Conservation (phyloP, 495 filamentous ascomycete species). For the Aspergillus olivimuriae region DNA sequence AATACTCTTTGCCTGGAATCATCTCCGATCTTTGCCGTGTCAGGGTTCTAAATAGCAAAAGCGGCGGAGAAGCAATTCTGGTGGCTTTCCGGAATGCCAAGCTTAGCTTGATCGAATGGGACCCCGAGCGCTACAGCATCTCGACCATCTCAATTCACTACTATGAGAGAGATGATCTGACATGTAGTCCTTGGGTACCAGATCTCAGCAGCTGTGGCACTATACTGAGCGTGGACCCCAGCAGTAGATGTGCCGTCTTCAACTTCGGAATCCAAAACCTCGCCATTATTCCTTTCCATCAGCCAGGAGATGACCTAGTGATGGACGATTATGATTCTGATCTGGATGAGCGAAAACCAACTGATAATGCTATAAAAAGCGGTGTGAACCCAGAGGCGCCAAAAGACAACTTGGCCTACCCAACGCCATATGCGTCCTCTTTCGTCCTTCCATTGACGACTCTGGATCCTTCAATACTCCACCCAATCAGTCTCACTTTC, state of each 20-base stretch:
- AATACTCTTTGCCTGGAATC: slow-evolving; percentile 76
- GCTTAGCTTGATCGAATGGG: slow-evolving; percentile 90
- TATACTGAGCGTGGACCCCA: slow-evolving; percentile 81
- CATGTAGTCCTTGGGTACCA: slow-evolving; percentile 66
- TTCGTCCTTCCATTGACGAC: slow-evolving; percentile 82
- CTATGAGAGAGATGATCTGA: slow-evolving; percentile 89
- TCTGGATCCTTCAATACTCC: slow-evolving; percentile 77
- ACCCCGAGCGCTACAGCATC: slow-evolving; percentile 68
- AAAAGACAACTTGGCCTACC: slow-evolving; percentile 50
- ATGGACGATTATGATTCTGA: slow-evolving; percentile 86
- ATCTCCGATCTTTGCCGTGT: slow-evolving; percentile 75
- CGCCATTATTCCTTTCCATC: slow-evolving; percentile 89
- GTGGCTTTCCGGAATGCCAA: slow-evolving; percentile 85
- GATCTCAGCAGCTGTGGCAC: slow-evolving; percentile 63
- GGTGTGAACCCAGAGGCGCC: slow-evolving; percentile 20
- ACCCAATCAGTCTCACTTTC: slow-evolving; percentile 88
- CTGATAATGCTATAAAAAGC: slow-evolving; percentile 9
- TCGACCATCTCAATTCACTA: slow-evolving; percentile 92
- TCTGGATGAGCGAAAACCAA: slow-evolving; percentile 48
- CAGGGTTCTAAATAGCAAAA: slow-evolving; percentile 59
- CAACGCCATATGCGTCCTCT: slow-evolving; percentile 80
- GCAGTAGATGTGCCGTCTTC: slow-evolving; percentile 84
- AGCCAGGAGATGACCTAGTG: slow-evolving; percentile 76
- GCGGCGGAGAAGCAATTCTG: slow-evolving; percentile 81
- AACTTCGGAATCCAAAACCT: slow-evolving; percentile 86